Base-by-base conservation (phyloP, 2,329 filamentous ascomycete genomes). In the Onygenales sp. region DNA sequence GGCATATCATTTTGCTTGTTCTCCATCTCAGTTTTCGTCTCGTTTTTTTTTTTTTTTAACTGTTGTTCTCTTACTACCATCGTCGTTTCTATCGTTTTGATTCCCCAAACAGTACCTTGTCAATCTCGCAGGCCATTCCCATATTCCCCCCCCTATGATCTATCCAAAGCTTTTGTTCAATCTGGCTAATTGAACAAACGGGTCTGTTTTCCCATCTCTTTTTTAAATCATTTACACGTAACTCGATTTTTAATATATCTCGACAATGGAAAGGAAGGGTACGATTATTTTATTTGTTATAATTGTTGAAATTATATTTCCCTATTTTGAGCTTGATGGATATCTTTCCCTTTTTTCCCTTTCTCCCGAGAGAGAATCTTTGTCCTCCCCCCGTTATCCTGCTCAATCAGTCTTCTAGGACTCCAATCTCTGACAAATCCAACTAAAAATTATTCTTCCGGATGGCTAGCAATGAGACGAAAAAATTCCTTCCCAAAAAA, bases 281-380 rank as follows among this genome's bases (percentile, higher is more conserved):
- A 10, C 14, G 14, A 9, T 8, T 7, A 10, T 2, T 21, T 10
- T 39, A 17, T 21, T 10, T 33, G 10, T 36, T 10, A 52, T 46
- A 46, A 52, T 52, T 52, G 51, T 52, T 52, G 51, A 52, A 47
- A 52, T 52, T 52, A 37, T 47, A 47, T 48, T 7, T 47, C 31
- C 33, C 17, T n/a, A 42, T 49, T 27, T 49, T 39, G 37, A 36
- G 11, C 4, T 44, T 31, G 13, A 32, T 27, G 6, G 42, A 21
- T 31, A 31, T 31, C 45, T 17, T 51, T 42, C n/a, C 7, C 14
- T 33, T 42, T 32, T n/a, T 8, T 33, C 11, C 21, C 11, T 7
- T 21, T 42, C 17, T 42, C 4, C n/a, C 48, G 21, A 27, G 21
- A 27, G 21, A 27, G 21, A 27, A 27, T 4, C 4, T 27, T 27